These are phyloP conservation scores for Stagonosporopsis chrysanthemi DNA, from an alignment of 2,329 filamentous ascomycete genomes.

Conservation along the genomic window DNA sequence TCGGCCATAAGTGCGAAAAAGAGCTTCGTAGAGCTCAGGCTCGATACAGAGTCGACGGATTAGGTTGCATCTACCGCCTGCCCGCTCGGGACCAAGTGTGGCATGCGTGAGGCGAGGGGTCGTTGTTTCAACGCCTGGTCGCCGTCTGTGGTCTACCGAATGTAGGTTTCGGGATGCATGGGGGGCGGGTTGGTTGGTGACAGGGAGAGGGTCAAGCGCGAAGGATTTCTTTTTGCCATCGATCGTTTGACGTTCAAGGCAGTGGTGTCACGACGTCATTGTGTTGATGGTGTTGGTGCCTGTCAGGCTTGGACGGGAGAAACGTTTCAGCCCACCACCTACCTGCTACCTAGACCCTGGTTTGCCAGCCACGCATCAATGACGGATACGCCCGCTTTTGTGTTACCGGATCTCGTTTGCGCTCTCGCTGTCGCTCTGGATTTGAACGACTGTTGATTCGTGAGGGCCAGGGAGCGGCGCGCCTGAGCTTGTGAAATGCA, in stretches of 20 bases:
- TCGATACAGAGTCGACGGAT: background rate
- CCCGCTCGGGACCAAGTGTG: conserved; percentile 4
- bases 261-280: conserved; percentile 10
- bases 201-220: background rate
- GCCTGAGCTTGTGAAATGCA: background rate
- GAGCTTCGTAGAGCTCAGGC: background rate
- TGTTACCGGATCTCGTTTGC: conserved; percentile 6
- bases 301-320: conserved; percentile 12
- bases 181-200: conserved; percentile 2
- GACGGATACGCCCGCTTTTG: conserved; percentile 12
- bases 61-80: background rate
- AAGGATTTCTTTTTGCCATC: conserved; percentile 11
- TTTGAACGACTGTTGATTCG: too few relatives aligned
- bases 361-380: conserved; percentile 7
- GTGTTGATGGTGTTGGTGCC: conserved; percentile 1
- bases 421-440: background rate
- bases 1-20: background rate
- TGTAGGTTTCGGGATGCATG: background rate
- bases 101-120: background rate
- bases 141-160: background rate
- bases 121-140: conserved; percentile 14
- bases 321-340: conserved; percentile 15
- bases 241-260: conserved; percentile 8
- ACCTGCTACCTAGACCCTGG: conserved; percentile 3
- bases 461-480: background rate